These are phyloP conservation scores for Rhodamnia argentea DNA, from an alignment of 345 rosid species.

Conservation along the genomic window DNA sequence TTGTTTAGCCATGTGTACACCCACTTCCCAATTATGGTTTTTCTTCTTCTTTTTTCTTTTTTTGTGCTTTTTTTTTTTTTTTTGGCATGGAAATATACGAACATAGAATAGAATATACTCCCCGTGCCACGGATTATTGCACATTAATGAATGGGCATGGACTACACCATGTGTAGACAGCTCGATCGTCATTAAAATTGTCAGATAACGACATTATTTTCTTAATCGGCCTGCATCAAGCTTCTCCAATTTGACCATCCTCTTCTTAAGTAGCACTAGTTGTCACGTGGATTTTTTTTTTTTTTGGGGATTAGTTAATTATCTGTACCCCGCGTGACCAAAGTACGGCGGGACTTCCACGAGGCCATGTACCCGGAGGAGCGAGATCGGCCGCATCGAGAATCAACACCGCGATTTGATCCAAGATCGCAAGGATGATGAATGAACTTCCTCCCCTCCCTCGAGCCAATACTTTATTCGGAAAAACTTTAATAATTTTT, in stretches of 20 bases:
- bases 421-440: neutral
- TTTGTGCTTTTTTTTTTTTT: neutral
- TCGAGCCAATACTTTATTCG: neutral
- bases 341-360: neutral
- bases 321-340: neutral
- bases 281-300: neutral
- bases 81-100: neutral
- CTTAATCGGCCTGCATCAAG: neutral
- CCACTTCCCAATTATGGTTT: neutral
- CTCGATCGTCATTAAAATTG: neutral
- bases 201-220: neutral
- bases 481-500: neutral
- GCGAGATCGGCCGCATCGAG: neutral
- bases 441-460: neutral
- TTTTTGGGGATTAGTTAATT: neutral
- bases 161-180: neutral
- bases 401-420: neutral
- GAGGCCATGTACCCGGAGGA: neutral
- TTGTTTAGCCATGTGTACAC: neutral
- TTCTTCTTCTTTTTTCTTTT: neutral
- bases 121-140: neutral
- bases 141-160: neutral
- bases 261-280: neutral
- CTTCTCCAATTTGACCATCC: neutral
- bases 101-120: neutral